These are phyloP conservation scores for Lepidium didymum DNA, from an alignment of 345 rosid species.

Conservation along the genomic window DNA sequence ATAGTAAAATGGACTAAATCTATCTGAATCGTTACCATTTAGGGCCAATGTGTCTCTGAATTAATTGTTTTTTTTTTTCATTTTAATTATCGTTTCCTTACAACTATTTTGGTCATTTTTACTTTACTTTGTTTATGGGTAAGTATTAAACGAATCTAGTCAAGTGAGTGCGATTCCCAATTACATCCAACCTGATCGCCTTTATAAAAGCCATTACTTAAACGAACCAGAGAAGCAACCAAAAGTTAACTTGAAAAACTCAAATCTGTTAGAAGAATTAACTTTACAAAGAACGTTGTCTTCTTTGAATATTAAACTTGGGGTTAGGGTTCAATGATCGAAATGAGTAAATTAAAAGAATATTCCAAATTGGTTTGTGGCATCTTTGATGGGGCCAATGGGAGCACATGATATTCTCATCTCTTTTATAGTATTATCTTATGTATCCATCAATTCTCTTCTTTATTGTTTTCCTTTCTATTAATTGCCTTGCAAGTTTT, in stretches of 20 bases:
- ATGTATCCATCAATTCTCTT: background rate
- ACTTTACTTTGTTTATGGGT: no score
- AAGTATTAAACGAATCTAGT: conserved; percentile 11
- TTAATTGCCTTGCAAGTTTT: background rate
- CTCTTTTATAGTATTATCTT: background rate
- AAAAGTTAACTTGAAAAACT: background rate
- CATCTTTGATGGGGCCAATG: conserved; percentile 26
- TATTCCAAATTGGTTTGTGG: conserved; percentile 3
- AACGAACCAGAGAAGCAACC: background rate
- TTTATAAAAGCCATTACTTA: background rate
- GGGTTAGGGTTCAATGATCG: background rate
- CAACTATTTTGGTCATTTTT: no score
- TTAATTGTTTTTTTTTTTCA: no score
- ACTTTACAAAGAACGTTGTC: background rate
- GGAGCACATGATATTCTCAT: conserved; percentile 3
- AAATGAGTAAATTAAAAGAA: conserved; percentile 1
- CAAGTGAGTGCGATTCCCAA: conserved; percentile 15
- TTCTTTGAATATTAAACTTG: background rate
- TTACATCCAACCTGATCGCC: conserved; percentile 7
- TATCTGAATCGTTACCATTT: no score
- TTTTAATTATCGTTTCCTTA: no score
- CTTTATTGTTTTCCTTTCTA: background rate
- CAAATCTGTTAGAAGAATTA: background rate
- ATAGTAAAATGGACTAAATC: no score
- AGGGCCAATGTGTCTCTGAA: no score